Percentiles rank a stretch among this genome's conserved stretches.
Evolutionary conservation across 306 rosid species (phyloP).

Genomic region (Rosa rugosa): DNA sequence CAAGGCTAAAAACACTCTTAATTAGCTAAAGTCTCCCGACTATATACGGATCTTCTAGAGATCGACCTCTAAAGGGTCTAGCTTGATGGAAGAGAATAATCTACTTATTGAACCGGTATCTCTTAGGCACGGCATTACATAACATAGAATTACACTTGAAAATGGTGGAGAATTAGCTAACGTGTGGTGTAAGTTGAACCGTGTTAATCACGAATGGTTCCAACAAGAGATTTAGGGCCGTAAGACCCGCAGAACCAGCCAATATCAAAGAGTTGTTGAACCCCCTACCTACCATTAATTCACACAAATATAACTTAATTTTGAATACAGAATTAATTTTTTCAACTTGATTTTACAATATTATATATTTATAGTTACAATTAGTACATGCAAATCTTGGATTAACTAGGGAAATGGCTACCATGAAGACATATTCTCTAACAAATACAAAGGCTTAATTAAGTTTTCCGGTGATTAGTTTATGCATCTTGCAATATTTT

Average conservation of each 20-base stretch:
- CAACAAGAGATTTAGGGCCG: neutral
- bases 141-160: neutral
- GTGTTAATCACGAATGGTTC: conserved; percentile 1
- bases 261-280: neutral
- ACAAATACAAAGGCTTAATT: neutral
- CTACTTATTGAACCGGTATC: no score
- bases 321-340: neutral
- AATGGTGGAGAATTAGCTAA: neutral
- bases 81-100: no score
- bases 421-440: neutral
- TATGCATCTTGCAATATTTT: neutral
- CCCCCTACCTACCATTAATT: neutral
- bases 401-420: neutral
- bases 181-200: neutral
- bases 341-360: neutral
- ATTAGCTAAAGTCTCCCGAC: no score
- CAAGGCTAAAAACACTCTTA: no score
- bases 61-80: no score
- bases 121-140: no score
- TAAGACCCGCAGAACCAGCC: neutral
- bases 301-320: neutral
- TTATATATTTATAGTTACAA: neutral
- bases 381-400: neutral
- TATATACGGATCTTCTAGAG: no score
- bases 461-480: neutral